Evolutionary conservation across 2,329 filamentous ascomycete genomes (phyloP), one percentile per base, ranked within the genome.

Genomic region (Pseudogymnoascus sp.): DNA sequence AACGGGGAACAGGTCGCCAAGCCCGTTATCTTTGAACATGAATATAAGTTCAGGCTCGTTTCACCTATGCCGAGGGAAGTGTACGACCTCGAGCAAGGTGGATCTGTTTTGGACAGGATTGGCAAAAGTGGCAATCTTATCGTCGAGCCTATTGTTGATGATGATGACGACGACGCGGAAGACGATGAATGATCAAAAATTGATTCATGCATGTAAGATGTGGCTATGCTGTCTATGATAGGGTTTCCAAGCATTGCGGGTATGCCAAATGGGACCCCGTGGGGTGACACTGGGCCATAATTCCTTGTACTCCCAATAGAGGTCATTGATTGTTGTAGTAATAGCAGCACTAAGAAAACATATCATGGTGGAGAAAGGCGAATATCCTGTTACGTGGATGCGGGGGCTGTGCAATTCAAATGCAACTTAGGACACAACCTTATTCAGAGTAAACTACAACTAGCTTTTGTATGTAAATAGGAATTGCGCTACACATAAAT

Each of bases 51-150:
- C 76, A 84, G 84, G 63, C 84, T 99, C 50, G 91, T 93, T 2
- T 90, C 89, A 26, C 88, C 91, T 0, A 86, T 99, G 82, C 95
- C 95, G 5, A 82, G 95, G 61, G 84, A 88, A 64, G 90, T 95
- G 33, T 93, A 90, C 74, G 87, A 89, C 65, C 78, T 93, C 4
- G 85, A 86, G 62, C 78, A 79, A 38, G 83, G 83, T 0, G 85
- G 84, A 3, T 88, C 84, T 22, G 82, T 97, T 70, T 82, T 82
- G 28, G 84, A 90, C 67, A 84, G 85, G 68, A 88, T 98, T 72
- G 91, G 93, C 3, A 82, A 87, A 68, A 93, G 91, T 67, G 91
- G 89, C 2, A 96, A 96, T 75, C 77, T 99, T 64, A 90, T 98
- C 68, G 93, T 98, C 11, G 95, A 99, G 24, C 79, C 82, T 3